Base-by-base conservation (phyloP, 2,329 filamentous ascomycete species). In the Phaeomoniella chlamydospora region DNA sequence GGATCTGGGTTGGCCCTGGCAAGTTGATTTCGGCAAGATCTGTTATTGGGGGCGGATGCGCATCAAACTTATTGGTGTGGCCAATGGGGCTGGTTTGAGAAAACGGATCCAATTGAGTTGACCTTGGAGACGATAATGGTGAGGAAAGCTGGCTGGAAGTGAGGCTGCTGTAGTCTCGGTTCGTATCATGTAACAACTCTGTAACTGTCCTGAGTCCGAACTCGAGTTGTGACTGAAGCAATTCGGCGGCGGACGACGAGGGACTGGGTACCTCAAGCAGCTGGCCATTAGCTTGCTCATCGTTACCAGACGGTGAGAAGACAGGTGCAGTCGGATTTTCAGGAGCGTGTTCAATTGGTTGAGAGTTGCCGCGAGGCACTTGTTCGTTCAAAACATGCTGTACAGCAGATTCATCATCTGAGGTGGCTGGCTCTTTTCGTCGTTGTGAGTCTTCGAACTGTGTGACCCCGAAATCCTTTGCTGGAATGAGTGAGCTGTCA, bases 81-180 rank as follows among this genome's bases (percentile, higher is more conserved):
- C 15, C 14, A 5, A 11, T 18, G 6, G 17, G 33, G 12, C 10
- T 36, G 4, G 34, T 36, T 15, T 10, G n/a, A 22, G 22, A 26
- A 14, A 6, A n/a, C 29, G 29, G 18, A 5, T 19, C 17, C 18
- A 18, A 30, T 5, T 15, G 33, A 15, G 40, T 30, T 2, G 50
- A 54, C 12, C 39, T 40, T n/a, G 54, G 37, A 10, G 47, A 52
- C 2, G 54, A 54, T 2, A 49, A 50, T 4, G 51, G 47, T 37
- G 26, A 12, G 12, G 33, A 18, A 14, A 18, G 14, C 4, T 32
- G 6, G 31, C 17, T 29, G 18, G 10, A 17, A 12, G n/a, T 18
- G 16, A 18, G 18, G 6, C 9, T 10, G 6, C 6, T 16, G 14
- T 12, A 4, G 10, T 18, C 11, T 17, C 12, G 12, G n/a, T 6